phyloP scores from a whole-genome alignment of 2,329 filamentous ascomycete species.

The Monilinia fructicola region DNA sequence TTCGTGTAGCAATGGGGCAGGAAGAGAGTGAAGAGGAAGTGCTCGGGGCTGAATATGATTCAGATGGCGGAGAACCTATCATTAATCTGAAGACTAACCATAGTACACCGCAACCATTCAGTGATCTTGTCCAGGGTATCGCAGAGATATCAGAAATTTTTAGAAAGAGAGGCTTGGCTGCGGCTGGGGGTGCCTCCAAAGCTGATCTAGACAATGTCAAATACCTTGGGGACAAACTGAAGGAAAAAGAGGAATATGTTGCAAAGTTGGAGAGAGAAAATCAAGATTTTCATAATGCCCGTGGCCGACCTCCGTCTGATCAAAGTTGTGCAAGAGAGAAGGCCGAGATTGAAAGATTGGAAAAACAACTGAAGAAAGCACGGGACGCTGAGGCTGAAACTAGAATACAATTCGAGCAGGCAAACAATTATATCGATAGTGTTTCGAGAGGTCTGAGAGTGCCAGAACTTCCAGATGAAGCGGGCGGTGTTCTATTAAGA shows the following conservation, averaged over 20 bases:
- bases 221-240: neutral
- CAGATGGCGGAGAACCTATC: constrained; percentile 5
- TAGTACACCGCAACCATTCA: constrained; percentile 7
- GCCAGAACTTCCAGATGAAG: too few species aligned
- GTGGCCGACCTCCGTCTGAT: neutral
- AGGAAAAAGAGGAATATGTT: neutral
- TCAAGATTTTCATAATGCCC: constrained; percentile 5
- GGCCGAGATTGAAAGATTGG: neutral
- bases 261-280: neutral
- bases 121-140: constrained; percentile 1
- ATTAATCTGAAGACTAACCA: constrained; percentile 7
- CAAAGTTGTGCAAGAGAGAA: neutral
- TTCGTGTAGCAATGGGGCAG: neutral
- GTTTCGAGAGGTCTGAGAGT: constrained; percentile 1
- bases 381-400: neutral
- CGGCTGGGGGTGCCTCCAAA: too few species aligned
- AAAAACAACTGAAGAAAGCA: neutral
- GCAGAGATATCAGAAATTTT: neutral
- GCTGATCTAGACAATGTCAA: neutral
- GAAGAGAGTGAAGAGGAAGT: constrained; percentile 10
- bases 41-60: constrained; percentile 13
- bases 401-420: neutral
- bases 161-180: too few species aligned
- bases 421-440: neutral
- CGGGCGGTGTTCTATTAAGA: neutral